Evolutionary conservation across 225 moss, liverwort and hornwort species (phyloP).

Genomic region (Climacium dendroides): DNA sequence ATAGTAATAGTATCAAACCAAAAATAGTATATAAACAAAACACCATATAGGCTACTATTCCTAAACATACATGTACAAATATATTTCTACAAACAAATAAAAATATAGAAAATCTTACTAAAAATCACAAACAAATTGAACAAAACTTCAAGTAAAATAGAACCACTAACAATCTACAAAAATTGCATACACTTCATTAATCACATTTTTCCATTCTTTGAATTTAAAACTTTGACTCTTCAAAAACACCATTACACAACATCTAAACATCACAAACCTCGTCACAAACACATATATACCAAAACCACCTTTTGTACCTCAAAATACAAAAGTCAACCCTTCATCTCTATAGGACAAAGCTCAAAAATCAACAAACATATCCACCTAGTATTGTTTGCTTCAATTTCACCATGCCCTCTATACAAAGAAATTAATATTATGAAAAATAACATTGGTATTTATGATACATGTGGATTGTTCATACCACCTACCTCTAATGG

Average conservation of each 20-base stretch:
- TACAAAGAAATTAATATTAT: rapidly evolving
- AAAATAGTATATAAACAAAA: neutral
- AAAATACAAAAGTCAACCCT: neutral
- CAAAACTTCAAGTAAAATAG: rapidly evolving
- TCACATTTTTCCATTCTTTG: neutral
- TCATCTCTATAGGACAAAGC: neutral
- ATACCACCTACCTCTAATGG: neutral
- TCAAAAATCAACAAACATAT: neutral
- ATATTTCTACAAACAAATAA: rapidly evolving
- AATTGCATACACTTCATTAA: neutral
- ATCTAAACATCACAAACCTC: neutral
- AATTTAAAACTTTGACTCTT: neutral
- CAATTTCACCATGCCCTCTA: neutral
- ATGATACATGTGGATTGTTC: neutral
- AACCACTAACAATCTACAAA: rapidly evolving
- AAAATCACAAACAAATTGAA: neutral
- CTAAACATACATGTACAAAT: neutral
- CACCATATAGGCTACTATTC: neutral
- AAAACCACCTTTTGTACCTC: neutral
- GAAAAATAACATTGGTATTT: rapidly evolving
- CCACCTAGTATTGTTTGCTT: rapidly evolving
- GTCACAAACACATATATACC: neutral
- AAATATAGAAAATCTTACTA: rapidly evolving
- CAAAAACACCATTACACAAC: neutral
- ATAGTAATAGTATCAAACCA: too few relatives aligned